Evolutionary conservation across 257 asterid species (phyloP).

Genomic region (Solanum corneliomulleri): DNA sequence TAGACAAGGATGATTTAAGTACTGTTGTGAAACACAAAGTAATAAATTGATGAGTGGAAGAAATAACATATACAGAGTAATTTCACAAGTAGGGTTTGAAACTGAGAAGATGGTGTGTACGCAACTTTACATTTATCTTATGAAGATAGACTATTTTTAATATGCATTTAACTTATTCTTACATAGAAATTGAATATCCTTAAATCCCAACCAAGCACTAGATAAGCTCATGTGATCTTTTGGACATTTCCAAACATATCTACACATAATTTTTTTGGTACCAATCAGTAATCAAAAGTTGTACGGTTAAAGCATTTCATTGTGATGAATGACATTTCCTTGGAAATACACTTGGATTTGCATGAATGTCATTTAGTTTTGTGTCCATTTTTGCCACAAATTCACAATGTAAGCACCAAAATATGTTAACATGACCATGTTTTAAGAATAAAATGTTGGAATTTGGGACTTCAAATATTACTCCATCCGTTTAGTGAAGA

Average conservation of each 20-base stretch:
- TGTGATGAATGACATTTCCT: background rate
- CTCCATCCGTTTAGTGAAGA: too few relatives aligned
- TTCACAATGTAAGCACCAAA: background rate
- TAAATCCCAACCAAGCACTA: background rate
- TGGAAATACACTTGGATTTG: background rate
- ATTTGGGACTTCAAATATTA: background rate
- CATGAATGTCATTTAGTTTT: background rate
- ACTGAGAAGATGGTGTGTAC: background rate
- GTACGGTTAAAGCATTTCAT: background rate
- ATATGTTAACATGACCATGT: background rate
- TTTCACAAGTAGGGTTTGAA: background rate
- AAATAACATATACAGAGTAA: background rate
- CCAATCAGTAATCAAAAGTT: background rate
- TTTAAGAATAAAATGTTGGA: background rate
- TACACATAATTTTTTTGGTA: background rate
- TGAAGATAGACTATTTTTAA: background rate
- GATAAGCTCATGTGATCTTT: background rate
- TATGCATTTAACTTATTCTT: background rate
- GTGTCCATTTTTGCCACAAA: background rate
- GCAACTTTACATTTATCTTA: fast-evolving
- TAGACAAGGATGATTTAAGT: background rate
- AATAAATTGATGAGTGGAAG: background rate
- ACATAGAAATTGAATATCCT: background rate
- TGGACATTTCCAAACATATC: background rate
- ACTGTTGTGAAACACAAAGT: background rate